Base-by-base conservation (phyloP, 2,329 filamentous ascomycete species). In the Alternaria solani region DNA sequence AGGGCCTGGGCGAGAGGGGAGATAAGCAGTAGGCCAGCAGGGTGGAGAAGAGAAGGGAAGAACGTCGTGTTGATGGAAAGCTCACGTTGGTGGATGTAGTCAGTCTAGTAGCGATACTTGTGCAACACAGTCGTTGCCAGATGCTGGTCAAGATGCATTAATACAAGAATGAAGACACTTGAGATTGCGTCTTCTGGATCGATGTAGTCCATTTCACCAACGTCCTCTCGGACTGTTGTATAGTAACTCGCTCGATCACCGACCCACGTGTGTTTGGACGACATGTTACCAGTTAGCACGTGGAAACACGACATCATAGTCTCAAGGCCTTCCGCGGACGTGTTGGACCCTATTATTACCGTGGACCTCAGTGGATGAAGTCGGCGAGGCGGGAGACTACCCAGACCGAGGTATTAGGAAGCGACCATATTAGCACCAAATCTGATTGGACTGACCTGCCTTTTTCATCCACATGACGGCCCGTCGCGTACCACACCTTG, bases 1-100 rank as follows among this genome's bases (percentile, higher is more conserved):
- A 71, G 39, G 74, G 75, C 2, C 32, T 74, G 14, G 57, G 43
- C 2, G 64, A 72, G 59, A 71, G 60, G 47, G 56, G 58, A 3
- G 62, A 64, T 23, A 61, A 54, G 57, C 44, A 62, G 23, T 62
- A 62, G 39, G 34, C 46, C 12, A 44, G 28, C 14, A 25, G 39
- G 23, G 14, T 14, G 36, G 4, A 30, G 20, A 23, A 23, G 20
- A 23, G 20, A 23, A 23, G 20, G 4, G 46, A 36, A 38, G 34
- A n/a, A 38, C 4, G 16, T n/a, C 7, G 25, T 36, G 32, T 49
- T 49, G 46, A 12, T 7, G 2, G 5, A n/a, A 49, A n/a, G 5
- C 5, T 26, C 20, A 9, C 25, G 14, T 34, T 11, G 32, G 5
- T 7, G 7, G 30, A n/a, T 25, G 46, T 25, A 25, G 2, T 49